phyloP scores from a whole-genome alignment of 306 rosid genomes.

The Cicer chorassanicum region DNA sequence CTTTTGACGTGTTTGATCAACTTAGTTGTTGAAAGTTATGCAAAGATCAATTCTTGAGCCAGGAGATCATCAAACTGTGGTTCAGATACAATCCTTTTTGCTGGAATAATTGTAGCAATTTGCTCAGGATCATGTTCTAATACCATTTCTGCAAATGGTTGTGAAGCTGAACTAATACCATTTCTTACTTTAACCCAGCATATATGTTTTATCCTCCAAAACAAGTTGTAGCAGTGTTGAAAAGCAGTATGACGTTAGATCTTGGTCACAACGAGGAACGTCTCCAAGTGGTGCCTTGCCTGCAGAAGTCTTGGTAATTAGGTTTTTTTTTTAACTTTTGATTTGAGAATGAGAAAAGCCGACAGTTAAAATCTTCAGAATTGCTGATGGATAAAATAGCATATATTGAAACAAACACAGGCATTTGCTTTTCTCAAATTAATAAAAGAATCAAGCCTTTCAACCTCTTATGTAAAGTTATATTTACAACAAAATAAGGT shows the following conservation, averaged over 20 bases:
- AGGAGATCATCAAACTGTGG: too few species aligned
- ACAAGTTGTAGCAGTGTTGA: not conserved
- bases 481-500: too few species aligned
- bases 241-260: constrained; percentile 13
- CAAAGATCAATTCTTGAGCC: too few species aligned
- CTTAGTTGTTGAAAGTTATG: too few species aligned
- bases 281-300: constrained; percentile 56
- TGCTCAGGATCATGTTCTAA: too few species aligned
- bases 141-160: not conserved
- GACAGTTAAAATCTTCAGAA: not conserved
- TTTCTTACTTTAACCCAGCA: constrained; percentile 27
- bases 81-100: too few species aligned
- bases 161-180: constrained; percentile 18
- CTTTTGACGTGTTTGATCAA: too few species aligned
- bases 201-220: constrained; percentile 11
- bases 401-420: not conserved
- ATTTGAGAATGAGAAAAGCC: too few species aligned
- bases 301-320: constrained; percentile 41
- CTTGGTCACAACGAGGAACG: constrained; percentile 57
- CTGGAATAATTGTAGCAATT: too few species aligned
- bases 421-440: not conserved
- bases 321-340: too few species aligned
- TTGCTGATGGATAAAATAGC: not conserved
- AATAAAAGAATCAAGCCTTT: not conserved
- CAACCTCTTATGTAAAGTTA: too few species aligned